Evolutionary conservation across 106 monocot species (phyloP), one percentile per base, ranked within the genome.

Genomic region (Dioscorea alata): DNA sequence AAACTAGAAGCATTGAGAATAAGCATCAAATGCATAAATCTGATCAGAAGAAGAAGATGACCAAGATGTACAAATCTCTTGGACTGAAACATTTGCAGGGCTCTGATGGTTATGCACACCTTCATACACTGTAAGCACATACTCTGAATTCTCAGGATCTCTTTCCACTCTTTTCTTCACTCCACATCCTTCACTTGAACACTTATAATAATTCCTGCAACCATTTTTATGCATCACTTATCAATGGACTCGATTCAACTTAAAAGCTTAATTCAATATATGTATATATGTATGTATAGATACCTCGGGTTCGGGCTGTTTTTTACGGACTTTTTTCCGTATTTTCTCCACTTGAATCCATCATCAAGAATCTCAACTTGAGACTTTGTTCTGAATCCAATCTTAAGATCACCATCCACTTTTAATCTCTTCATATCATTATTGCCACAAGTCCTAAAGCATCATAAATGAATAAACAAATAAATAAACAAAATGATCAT

Each of bases 101-200:
- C 57, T 74, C 23, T 19, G 6, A 23, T 75, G 75, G 22, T 75
- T 75, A 34, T 75, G 75, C 16, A 68, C 68, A n/a, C 75, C 75
- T 23, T 75, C 68, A 48, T 75, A 75, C 13, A 48, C 68, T 0
- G 68, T 68, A 13, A 75, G 68, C 59, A 75, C 75, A 19, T 68
- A 75, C 4, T 12, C 18, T 0, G 28, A 7, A 23, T 75, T 68
- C 24, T 60, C 48, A 21, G 57, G 50, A 28, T 75, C 75, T n/a
- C 75, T 75, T 22, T 75, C 75, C 8, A 75, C 75, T 68, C 75
- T 67, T 51, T 75, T 75, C 67, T 75, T 75, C 59, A 75, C 75
- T 16, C 25, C 68, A 18, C 75, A 75, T 28, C 68, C 68, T 23
- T 50, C 13, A 50, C 68, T 66, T 3, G 72, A 66, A 32, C 78